Evolutionary conservation across 1,284 basidiomycete genomes (phyloP).

Genomic region (Papiliotrema flavescens): DNA sequence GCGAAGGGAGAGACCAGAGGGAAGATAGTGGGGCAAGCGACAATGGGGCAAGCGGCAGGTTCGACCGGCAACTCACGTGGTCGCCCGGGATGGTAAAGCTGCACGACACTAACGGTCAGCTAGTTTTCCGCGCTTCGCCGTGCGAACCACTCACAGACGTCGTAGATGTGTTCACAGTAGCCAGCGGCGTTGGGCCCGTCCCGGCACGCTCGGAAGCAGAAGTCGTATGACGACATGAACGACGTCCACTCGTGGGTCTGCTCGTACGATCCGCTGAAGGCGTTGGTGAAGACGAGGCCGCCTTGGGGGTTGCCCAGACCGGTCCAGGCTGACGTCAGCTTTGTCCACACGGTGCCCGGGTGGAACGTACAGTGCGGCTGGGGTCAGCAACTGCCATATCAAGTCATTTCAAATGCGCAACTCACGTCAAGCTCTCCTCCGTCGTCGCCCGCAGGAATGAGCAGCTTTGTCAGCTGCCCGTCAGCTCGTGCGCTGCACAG

Average conservation of each 20-base stretch:
- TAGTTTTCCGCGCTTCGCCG: background rate
- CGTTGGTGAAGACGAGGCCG: conserved; percentile 63
- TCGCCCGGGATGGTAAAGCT: conserved; percentile 66
- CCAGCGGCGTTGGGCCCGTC: conserved; percentile 56
- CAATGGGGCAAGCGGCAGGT: background rate
- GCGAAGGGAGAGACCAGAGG: conserved; percentile 1
- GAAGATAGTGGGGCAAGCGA: background rate
- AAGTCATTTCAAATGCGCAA: background rate
- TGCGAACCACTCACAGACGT: conserved; percentile 43
- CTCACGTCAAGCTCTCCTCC: conserved; percentile 51
- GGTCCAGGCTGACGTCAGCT: conserved; percentile 28
- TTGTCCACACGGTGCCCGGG: background rate
- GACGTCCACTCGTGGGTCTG: conserved; percentile 45
- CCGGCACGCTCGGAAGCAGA: conserved; percentile 72
- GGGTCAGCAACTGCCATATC: no score
- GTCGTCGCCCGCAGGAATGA: conserved; percentile 50
- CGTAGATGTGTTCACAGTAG: conserved; percentile 66
- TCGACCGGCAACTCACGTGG: conserved; percentile 50
- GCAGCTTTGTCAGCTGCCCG: conserved; percentile 36
- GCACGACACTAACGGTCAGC: conserved; percentile 54
- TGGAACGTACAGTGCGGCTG: conserved; percentile 1
- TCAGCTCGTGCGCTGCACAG: background rate
- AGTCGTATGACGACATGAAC: conserved; percentile 51
- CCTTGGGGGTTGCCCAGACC: conserved; percentile 59
- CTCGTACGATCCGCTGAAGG: conserved; percentile 55